A percentile compares a stretch with the other conserved stretches of the same genome.
phyloP scores from a whole-genome alignment of 148 eudicot genomes.

The Rhododendron williamsianum region DNA sequence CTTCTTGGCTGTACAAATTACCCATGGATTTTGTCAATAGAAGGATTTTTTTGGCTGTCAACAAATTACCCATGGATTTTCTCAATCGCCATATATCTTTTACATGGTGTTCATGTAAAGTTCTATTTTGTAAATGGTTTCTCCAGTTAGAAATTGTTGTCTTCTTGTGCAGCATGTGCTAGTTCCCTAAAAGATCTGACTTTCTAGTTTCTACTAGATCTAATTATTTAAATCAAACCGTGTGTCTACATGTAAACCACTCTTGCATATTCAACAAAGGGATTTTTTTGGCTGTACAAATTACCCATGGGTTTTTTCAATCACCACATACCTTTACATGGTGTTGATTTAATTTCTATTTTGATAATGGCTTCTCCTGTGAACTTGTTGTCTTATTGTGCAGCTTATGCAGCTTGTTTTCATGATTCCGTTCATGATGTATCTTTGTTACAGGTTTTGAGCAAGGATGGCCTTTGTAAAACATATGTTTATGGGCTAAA shows the following conservation, averaged over 20 bases:
- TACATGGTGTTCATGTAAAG: background rate
- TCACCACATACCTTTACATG: background rate
- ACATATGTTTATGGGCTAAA: slow-evolving; percentile 79
- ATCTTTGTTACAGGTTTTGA: slow-evolving; percentile 57
- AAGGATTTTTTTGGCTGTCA: background rate
- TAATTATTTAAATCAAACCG: background rate
- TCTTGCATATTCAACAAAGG: background rate
- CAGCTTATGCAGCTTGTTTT: slow-evolving; percentile 1
- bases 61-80: background rate
- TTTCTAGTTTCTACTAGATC: background rate
- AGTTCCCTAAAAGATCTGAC: background rate
- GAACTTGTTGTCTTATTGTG: background rate
- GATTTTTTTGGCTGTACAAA: background rate
- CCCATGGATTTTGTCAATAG: too few species aligned
- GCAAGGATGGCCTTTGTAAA: slow-evolving; percentile 75
- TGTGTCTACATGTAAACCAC: background rate
- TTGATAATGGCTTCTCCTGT: background rate
- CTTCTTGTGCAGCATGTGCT: background rate
- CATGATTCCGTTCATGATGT: background rate
- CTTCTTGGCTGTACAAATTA: background rate
- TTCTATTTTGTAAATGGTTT: background rate
- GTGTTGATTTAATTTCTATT: background rate
- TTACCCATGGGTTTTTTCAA: background rate
- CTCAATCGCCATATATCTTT: background rate
- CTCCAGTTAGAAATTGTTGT: background rate